Evolutionary conservation across 805 yeast species (phyloP).

Genomic region (Kurtzmaniella cleridarum): DNA sequence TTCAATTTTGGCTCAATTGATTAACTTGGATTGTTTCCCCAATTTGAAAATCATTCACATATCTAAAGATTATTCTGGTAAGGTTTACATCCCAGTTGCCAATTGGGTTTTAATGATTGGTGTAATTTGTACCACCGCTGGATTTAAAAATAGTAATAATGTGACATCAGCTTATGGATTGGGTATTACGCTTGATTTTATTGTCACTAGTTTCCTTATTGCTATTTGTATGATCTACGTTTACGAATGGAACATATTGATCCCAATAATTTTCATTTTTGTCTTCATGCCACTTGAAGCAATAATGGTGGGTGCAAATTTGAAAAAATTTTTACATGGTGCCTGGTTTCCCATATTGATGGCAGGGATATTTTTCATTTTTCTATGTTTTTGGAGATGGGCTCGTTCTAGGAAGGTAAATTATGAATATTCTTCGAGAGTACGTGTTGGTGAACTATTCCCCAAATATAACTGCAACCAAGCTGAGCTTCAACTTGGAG

Average conservation of each 20-base stretch:
- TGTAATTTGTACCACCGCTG: constrained; percentile 46
- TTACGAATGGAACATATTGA: constrained; percentile 29
- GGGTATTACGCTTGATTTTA: constrained; percentile 51
- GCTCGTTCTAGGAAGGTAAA: constrained; percentile 35
- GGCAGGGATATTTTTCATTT: constrained; percentile 29
- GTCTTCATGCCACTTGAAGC: constrained; percentile 45
- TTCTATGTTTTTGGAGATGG: constrained; percentile 47
- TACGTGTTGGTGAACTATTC: constrained; percentile 31
- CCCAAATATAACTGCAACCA: constrained; percentile 15
- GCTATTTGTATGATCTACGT: constrained; percentile 43
- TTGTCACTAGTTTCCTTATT: constrained; percentile 46
- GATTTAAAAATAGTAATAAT: constrained; percentile 42
- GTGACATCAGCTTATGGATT: constrained; percentile 60
- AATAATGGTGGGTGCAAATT: constrained; percentile 41
- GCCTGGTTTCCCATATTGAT: constrained; percentile 59
- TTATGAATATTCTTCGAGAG: constrained; percentile 29
- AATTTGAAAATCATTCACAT: constrained; percentile 40
- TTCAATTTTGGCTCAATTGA: constrained; percentile 47
- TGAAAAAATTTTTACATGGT: constrained; percentile 50
- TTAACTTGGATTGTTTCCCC: constrained; percentile 52
- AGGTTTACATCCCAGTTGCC: constrained; percentile 47
- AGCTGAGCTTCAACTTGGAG: no score
- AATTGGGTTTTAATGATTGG: constrained; percentile 49
- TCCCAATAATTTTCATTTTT: constrained; percentile 29
- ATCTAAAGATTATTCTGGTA: constrained; percentile 41